Conservation (phyloP, 306 rosid species). For the Corylus heterophylla region DNA sequence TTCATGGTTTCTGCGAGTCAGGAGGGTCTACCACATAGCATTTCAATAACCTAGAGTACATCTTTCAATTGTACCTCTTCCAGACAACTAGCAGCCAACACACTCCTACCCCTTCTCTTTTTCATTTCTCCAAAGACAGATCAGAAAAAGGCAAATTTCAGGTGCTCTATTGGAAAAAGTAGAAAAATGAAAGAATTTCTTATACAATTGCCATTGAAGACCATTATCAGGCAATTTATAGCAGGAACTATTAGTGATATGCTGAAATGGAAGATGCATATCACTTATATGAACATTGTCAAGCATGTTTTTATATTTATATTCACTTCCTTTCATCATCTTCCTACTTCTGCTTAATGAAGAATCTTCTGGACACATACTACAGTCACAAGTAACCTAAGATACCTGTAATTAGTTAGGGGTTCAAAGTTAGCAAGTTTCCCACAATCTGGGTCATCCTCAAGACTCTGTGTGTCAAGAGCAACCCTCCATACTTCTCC, state of each 20-base stretch:
- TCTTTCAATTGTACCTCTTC: background rate
- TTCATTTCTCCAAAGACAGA: background rate
- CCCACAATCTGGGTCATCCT: constrained; percentile 74
- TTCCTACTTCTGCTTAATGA: background rate
- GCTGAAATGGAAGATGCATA: background rate
- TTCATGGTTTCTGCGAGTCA: background rate
- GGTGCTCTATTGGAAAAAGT: background rate
- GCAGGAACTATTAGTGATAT: background rate
- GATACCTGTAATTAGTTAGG: constrained; percentile 84
- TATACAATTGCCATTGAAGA: background rate
- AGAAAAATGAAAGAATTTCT: background rate
- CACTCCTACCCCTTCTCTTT: background rate
- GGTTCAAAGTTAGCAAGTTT: constrained; percentile 81
- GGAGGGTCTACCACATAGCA: background rate
- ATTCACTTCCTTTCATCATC: background rate
- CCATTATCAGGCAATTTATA: background rate
- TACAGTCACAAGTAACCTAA: constrained; percentile 25
- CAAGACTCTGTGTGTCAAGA: constrained; percentile 84
- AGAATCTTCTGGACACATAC: constrained; percentile 5
- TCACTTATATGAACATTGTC: background rate
- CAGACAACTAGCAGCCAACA: background rate
- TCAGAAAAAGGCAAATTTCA: background rate
- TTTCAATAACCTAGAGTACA: background rate
- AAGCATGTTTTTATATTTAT: background rate
- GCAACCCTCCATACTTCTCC: constrained; percentile 98